phyloP scores from a whole-genome alignment of 768 basidiomycete species.

The Hydnomerulius pinastri region DNA sequence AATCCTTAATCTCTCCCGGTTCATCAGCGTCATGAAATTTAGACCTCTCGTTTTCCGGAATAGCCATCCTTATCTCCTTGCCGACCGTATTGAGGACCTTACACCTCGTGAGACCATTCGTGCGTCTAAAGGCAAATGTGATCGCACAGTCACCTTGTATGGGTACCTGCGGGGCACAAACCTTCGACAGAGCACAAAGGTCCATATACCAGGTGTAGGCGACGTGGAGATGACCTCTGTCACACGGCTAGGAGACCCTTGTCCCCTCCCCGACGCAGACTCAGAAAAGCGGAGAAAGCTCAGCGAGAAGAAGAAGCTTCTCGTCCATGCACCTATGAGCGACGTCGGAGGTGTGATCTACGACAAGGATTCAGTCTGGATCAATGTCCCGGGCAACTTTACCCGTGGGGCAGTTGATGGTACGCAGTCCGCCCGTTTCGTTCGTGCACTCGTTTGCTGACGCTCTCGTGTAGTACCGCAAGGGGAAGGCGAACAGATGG shows the following conservation, averaged over 20 bases:
- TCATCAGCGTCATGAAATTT: constrained; percentile 98
- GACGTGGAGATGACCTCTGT: constrained; percentile 80
- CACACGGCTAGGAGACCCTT: constrained; percentile 85
- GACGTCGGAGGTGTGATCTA: constrained; percentile 96
- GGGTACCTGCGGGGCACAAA: constrained; percentile 94
- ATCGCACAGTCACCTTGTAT: constrained; percentile 91
- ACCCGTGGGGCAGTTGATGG: constrained; percentile 72
- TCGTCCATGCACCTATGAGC: constrained; percentile 98
- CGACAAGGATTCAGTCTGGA: constrained; percentile 98
- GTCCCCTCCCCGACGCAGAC: constrained; percentile 88
- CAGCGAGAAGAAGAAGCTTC: constrained; percentile 90
- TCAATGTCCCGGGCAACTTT: constrained; percentile 96
- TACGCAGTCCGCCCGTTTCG: constrained; percentile 29
- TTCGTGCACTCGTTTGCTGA: background rate
- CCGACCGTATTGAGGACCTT: constrained; percentile 92
- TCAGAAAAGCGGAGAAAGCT: constrained; percentile 90
- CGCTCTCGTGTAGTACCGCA: constrained; percentile 53
- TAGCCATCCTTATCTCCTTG: constrained; percentile 90
- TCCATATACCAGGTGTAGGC: constrained; percentile 95
- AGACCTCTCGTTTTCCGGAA: constrained; percentile 96
- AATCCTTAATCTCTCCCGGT: constrained; percentile 93
- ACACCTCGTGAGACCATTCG: constrained; percentile 86
- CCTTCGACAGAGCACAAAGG: constrained; percentile 68
- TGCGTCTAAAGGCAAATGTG: constrained; percentile 80
- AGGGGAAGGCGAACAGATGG: constrained; percentile 97